Percentiles rank a stretch among this genome's conserved stretches.
These are phyloP conservation scores for Alternaria conjuncta DNA, from an alignment of 2,329 filamentous ascomycete species.

Conservation along the genomic window DNA sequence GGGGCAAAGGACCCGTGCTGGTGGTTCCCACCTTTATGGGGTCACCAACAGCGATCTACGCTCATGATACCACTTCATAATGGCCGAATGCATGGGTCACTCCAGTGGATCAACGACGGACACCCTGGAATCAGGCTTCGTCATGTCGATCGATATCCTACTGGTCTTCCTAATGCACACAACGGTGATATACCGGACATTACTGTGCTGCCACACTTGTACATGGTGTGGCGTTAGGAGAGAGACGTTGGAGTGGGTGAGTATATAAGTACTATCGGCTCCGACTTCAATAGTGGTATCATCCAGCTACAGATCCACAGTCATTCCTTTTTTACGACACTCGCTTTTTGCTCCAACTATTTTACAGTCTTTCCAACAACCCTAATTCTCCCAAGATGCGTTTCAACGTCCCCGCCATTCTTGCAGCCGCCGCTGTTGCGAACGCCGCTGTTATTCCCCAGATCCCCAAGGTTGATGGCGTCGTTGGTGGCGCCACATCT, in stretches of 20 bases:
- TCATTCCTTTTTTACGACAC: neutral
- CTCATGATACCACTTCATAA: neutral
- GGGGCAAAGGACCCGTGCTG: neutral
- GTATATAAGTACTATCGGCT: neutral
- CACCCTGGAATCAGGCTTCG: neutral
- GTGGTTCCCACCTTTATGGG: neutral
- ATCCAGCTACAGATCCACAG: neutral
- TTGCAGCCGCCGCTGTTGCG: neutral
- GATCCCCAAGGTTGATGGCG: neutral
- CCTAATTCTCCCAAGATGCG: neutral
- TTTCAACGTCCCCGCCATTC: neutral
- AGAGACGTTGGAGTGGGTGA: neutral
- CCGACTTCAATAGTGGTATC: neutral
- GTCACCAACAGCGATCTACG: neutral
- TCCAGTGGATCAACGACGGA: neutral
- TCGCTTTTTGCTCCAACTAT: neutral
- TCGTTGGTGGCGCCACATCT: neutral
- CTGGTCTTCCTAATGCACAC: neutral
- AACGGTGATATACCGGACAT: slow-evolving; percentile 1
- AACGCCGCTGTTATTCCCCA: neutral
- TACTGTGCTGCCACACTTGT: neutral
- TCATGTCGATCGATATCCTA: neutral
- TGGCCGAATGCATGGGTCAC: neutral
- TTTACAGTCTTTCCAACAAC: neutral
- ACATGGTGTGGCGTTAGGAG: neutral